These are phyloP conservation scores for Schwanniomyces polymorphus DNA, from an alignment of 805 yeast species.

Conservation along the genomic window DNA sequence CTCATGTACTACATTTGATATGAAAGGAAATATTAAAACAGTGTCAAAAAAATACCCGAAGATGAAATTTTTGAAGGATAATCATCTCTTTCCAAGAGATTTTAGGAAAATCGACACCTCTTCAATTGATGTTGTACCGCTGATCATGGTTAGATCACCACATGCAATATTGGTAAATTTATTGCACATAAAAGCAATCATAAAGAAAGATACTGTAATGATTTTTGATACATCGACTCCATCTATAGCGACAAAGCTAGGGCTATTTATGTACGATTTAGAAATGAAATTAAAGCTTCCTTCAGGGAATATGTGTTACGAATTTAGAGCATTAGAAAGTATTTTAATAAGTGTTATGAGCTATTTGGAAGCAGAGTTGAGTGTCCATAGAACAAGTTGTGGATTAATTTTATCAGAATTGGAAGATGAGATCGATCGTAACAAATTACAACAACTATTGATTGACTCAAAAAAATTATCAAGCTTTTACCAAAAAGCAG, in stretches of 20 bases:
- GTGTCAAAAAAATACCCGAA: slow-evolving; percentile 75
- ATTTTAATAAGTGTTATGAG: slow-evolving; percentile 81
- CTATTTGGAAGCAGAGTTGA: slow-evolving; percentile 72
- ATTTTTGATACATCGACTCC: slow-evolving; percentile 77
- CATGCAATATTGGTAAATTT: slow-evolving; percentile 79
- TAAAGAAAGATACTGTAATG: slow-evolving; percentile 76
- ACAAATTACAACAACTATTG: slow-evolving; percentile 68
- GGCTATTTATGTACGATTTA: slow-evolving; percentile 81
- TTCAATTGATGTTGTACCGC: slow-evolving; percentile 80
- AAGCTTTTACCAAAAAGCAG: slow-evolving; percentile 71
- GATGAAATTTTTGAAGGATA: slow-evolving; percentile 65
- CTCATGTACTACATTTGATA: slow-evolving; percentile 80
- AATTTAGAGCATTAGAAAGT: slow-evolving; percentile 80
- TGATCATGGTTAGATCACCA: slow-evolving; percentile 73
- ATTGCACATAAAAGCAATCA: slow-evolving; percentile 84
- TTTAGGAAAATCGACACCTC: slow-evolving; percentile 78
- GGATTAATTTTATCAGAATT: slow-evolving; percentile 65
- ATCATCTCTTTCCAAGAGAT: slow-evolving; percentile 82
- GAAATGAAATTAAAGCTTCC: slow-evolving; percentile 62
- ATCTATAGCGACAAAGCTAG: slow-evolving; percentile 66
- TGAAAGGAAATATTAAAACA: slow-evolving; percentile 63
- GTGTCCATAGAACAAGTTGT: slow-evolving; percentile 55
- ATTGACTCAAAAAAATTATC: slow-evolving; percentile 71
- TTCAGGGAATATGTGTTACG: slow-evolving; percentile 46
- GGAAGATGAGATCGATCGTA: slow-evolving; percentile 79